Evolutionary conservation across 148 eudicot species (phyloP).

Genomic region (Drosera capensis): DNA sequence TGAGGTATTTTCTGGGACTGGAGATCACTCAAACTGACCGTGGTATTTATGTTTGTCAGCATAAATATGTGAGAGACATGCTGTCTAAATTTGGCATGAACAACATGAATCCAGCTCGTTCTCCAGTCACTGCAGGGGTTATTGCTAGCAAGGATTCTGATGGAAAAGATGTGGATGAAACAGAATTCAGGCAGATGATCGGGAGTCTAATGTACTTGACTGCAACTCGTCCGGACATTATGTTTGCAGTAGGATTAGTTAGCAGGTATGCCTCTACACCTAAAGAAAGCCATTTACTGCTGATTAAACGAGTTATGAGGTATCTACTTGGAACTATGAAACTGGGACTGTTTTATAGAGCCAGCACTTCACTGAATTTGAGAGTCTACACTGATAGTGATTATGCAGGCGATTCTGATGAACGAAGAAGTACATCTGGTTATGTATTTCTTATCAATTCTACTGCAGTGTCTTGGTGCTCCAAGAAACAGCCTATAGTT

Average conservation of each 20-base stretch:
- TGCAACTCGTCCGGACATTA: too few relatives aligned
- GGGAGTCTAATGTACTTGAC: constrained; percentile 3
- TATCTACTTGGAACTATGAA: background rate
- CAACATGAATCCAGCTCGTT: background rate
- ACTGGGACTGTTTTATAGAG: background rate
- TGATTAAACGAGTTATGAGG: background rate
- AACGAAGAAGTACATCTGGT: background rate
- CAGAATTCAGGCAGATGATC: background rate
- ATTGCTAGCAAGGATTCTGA: background rate
- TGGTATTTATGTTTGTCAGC: background rate
- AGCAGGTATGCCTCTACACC: background rate
- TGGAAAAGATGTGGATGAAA: background rate
- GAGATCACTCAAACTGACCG: background rate
- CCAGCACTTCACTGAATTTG: background rate
- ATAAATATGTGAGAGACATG: background rate
- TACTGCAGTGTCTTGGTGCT: background rate
- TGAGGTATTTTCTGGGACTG: too few relatives aligned
- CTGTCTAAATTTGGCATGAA: background rate
- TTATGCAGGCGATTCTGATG: too few relatives aligned
- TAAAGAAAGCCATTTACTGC: background rate
- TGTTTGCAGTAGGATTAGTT: background rate
- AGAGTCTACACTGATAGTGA: too few relatives aligned
- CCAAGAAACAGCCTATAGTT: background rate
- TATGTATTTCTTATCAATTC: background rate
- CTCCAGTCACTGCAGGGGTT: background rate